Percentiles rank a stretch among this genome's conserved stretches.
Conservation (phyloP, 2,329 filamentous ascomycete species). For the Myriosclerotinia scirpicola region DNA sequence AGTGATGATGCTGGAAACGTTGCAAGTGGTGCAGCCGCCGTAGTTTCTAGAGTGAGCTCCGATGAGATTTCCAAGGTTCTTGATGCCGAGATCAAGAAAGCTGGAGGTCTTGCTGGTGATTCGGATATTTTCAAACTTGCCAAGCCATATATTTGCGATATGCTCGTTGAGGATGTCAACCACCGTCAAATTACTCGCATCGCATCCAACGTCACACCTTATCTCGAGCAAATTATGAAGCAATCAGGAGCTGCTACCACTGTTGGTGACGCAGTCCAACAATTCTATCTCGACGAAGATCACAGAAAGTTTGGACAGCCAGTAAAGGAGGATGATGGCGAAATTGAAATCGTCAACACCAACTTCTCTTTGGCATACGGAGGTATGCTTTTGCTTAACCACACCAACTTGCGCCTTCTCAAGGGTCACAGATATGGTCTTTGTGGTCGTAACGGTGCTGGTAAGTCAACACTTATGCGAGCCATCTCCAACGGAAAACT, state of each 20-base stretch:
- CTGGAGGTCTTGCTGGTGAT: conserved; percentile 61
- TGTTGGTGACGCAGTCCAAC: conserved; percentile 71
- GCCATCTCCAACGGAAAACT: conserved; percentile 94
- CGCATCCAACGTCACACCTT: conserved; percentile 65
- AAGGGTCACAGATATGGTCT: conserved; percentile 98
- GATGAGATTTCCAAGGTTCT: conserved; percentile 75
- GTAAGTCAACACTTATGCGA: conserved; percentile 99
- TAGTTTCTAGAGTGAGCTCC: conserved; percentile 59
- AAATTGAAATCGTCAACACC: conserved; percentile 95
- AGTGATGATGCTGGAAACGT: conserved; percentile 62
- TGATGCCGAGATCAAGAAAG: conserved; percentile 72
- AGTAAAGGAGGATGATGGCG: conserved; percentile 84
- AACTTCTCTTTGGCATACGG: conserved; percentile 97
- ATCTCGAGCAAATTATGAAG: conserved; percentile 70
- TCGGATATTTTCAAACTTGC: conserved; percentile 66
- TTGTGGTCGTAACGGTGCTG: conserved; percentile 93
- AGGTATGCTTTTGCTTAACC: conserved; percentile 93
- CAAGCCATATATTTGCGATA: conserved; percentile 73
- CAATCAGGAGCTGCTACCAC: conserved; percentile 58
- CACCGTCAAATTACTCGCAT: conserved; percentile 77
- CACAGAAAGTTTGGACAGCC: conserved; percentile 82
- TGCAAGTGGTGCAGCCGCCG: conserved; percentile 47
- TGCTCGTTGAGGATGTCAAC: conserved; percentile 87
- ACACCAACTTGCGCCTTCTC: conserved; percentile 90
- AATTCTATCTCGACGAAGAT: conserved; percentile 80